These are phyloP conservation scores for Pyracantha coccinea DNA, from an alignment of 331 rosid genomes.

Conservation along the genomic window DNA sequence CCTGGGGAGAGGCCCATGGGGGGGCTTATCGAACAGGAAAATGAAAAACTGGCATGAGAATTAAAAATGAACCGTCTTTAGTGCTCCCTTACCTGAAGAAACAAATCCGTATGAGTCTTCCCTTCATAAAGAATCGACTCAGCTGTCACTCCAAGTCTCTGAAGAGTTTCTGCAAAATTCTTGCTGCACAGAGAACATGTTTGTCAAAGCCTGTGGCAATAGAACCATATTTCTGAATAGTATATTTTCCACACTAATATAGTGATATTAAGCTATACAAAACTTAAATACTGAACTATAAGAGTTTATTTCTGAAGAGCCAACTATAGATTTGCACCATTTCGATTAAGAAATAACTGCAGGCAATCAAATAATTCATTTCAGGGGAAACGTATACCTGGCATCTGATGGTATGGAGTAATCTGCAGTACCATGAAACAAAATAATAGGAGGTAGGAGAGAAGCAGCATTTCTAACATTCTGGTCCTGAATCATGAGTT, in stretches of 20 bases:
- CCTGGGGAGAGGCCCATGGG: background rate
- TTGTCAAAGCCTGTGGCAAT: background rate
- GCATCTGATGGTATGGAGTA: conserved; percentile 86
- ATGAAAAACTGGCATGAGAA: background rate
- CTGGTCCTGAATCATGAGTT: conserved; percentile 68
- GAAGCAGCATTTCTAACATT: conserved; percentile 55
- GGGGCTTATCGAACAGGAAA: background rate
- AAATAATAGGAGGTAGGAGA: conserved; percentile 60
- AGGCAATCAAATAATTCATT: background rate
- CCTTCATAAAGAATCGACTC: conserved; percentile 67
- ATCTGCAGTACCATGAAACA: conserved; percentile 93
- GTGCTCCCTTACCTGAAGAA: conserved; percentile 66
- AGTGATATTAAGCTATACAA: background rate
- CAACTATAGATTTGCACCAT: background rate
- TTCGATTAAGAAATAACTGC: too few relatives aligned
- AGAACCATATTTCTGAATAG: background rate
- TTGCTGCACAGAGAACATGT: conserved; percentile 41
- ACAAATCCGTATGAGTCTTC: conserved; percentile 90
- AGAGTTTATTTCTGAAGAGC: background rate
- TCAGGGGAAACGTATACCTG: conserved; percentile 41
- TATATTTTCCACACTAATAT: background rate
- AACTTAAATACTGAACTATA: background rate
- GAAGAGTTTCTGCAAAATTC: conserved; percentile 75
- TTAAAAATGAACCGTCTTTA: background rate
- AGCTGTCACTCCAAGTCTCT: conserved; percentile 61